Conservation (phyloP, 352 stramenopile genomes). For the Phytophthora macrochlamydospora region DNA sequence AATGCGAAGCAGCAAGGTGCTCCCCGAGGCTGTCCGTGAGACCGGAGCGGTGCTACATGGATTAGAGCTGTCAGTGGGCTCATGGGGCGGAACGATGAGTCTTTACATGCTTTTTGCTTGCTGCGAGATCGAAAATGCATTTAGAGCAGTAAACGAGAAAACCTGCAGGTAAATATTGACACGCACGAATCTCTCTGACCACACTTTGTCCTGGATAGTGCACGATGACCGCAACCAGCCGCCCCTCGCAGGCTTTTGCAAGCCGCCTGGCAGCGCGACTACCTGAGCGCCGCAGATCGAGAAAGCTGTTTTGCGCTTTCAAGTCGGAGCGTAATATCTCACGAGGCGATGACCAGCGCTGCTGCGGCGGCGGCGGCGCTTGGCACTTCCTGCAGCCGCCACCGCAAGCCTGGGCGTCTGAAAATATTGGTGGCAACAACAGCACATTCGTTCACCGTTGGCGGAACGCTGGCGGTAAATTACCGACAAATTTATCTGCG, state of each 20-base stretch:
- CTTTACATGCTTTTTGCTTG: too few species aligned
- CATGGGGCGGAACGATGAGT: too few species aligned
- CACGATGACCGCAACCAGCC: constrained; percentile 11
- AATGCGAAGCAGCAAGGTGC: background rate
- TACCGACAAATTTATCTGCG: constrained; percentile 42
- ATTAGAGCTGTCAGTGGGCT: too few species aligned
- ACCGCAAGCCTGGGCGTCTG: too few species aligned
- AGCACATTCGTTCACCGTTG: background rate
- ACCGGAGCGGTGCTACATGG: too few species aligned
- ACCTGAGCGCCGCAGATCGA: constrained; percentile 16
- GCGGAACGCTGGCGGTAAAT: constrained; percentile 21
- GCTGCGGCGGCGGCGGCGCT: too few species aligned
- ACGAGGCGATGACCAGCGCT: constrained; percentile 13
- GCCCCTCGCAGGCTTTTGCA: constrained; percentile 6
- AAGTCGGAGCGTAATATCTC: constrained; percentile 3
- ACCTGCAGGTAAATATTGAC: constrained; percentile 6
- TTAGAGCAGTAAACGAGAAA: constrained; percentile 9
- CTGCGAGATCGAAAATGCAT: background rate
- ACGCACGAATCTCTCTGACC: constrained; percentile 20
- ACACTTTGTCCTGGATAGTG: constrained; percentile 20
- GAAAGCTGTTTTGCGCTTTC: constrained; percentile 29
- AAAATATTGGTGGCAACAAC: background rate
- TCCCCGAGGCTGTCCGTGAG: too few species aligned
- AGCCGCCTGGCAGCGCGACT: constrained; percentile 18
- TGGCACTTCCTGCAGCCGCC: too few species aligned